A percentile compares a stretch with the other conserved stretches of the same genome.
phyloP scores from a whole-genome alignment of 257 asterid genomes.

The Ballota nigra region DNA sequence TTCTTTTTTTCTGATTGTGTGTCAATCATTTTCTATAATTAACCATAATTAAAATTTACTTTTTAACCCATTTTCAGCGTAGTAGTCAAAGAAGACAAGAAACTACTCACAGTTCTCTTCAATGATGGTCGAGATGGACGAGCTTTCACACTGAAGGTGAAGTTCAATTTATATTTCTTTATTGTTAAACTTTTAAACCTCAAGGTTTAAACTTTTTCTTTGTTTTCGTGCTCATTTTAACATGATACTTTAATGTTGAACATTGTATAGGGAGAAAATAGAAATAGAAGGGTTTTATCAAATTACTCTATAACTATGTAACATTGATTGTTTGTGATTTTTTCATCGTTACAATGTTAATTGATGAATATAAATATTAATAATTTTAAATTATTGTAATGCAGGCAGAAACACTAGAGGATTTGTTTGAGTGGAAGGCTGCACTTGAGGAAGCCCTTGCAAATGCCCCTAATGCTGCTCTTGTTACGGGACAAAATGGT shows the following conservation, averaged over 20 bases:
- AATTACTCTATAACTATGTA: not conserved
- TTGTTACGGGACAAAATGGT: slow-evolving; percentile 76
- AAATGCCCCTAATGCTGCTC: slow-evolving; percentile 83
- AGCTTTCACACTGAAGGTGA: slow-evolving; percentile 96
- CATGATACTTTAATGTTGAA: not conserved
- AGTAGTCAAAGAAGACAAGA: slow-evolving; percentile 97
- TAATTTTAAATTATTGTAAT: no score
- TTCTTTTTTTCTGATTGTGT: slow-evolving; percentile 1
- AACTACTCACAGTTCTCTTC: slow-evolving; percentile 85
- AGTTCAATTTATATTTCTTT: slow-evolving; percentile 14
- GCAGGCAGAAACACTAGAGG: slow-evolving; percentile 95
- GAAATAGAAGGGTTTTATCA: not conserved
- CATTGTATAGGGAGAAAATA: not conserved
- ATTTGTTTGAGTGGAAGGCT: slow-evolving; percentile 86
- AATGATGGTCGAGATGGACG: slow-evolving; percentile 98
- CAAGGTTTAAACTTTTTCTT: not conserved
- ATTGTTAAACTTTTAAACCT: not conserved
- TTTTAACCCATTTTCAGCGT: slow-evolving; percentile 57
- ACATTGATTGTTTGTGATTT: no score
- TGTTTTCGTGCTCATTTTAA: not conserved
- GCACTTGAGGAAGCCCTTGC: slow-evolving; percentile 96
- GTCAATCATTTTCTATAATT: not conserved
- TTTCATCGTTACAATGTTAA: not conserved
- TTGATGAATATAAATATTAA: no score
- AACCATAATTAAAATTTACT: slow-evolving; percentile 15